phyloP scores from a whole-genome alignment of 306 rosid species.

The Prunus mongolica region DNA sequence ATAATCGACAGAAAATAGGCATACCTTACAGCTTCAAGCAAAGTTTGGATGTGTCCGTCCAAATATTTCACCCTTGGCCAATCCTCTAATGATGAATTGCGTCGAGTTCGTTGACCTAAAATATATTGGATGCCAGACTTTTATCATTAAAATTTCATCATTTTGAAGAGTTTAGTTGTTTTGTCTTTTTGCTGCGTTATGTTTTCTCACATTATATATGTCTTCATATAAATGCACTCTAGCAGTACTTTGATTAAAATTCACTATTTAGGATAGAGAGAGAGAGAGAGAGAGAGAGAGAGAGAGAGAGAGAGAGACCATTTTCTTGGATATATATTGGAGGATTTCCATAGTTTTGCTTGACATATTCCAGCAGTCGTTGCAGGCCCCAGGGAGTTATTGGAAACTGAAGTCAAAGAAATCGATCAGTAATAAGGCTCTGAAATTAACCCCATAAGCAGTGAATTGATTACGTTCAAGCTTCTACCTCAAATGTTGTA shows the following conservation, averaged over 20 bases:
- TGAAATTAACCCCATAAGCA: neutral
- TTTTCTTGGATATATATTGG: constrained; percentile 53
- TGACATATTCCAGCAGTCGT: constrained; percentile 26
- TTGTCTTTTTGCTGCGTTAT: no score
- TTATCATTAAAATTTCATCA: no score
- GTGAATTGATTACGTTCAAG: constrained; percentile 3
- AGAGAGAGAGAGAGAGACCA: constrained; percentile 27
- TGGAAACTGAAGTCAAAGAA: constrained; percentile 29
- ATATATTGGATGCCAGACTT: no score
- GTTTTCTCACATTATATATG: no score
- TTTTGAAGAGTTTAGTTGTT: no score
- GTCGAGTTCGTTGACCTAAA: constrained; percentile 44
- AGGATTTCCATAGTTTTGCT: constrained; percentile 40
- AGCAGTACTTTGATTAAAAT: no score
- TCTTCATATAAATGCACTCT: no score
- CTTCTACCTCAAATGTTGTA: constrained; percentile 24
- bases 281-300: neutral
- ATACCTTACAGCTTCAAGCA: constrained; percentile 53
- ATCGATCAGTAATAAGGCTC: neutral
- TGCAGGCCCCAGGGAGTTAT: constrained; percentile 25
- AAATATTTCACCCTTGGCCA: constrained; percentile 48
- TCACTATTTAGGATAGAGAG: no score
- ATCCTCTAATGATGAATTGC: constrained; percentile 57
- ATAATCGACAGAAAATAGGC: no score
- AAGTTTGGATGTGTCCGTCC: constrained; percentile 33